Evolutionary conservation across 1,284 basidiomycete species (phyloP).

Genomic region (Mycosarcoma mackinlayi): DNA sequence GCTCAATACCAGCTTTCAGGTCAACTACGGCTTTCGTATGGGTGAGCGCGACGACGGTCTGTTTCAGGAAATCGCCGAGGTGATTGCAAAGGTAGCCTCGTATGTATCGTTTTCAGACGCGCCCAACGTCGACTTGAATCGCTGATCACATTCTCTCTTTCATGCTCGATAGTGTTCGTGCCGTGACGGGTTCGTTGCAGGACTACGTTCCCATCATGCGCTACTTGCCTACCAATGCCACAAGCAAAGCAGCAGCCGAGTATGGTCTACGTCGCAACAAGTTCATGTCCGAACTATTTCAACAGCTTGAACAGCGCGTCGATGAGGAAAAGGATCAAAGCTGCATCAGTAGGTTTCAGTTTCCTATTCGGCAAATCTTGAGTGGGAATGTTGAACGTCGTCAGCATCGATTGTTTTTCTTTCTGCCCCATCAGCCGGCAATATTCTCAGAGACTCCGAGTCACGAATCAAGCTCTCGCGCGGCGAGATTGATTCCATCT

Average conservation of each 20-base stretch:
- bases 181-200: not conserved
- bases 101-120: not conserved
- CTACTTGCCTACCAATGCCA: not conserved
- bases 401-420: not conserved
- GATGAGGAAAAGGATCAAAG: not conserved
- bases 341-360: slow-evolving; percentile 7
- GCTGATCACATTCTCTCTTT: not conserved
- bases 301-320: not conserved
- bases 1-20: slow-evolving; percentile 3
- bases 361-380: too few species aligned
- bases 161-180: not conserved
- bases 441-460: slow-evolving; percentile 4
- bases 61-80: slow-evolving; percentile 1
- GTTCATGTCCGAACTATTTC: slow-evolving; percentile 2
- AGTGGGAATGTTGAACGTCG: too few species aligned
- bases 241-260: not conserved
- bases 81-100: slow-evolving; percentile 3
- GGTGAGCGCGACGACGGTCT: slow-evolving; percentile 1
- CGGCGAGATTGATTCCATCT: slow-evolving; percentile 2
- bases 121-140: too few species aligned
- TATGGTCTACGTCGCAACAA: slow-evolving; percentile 3
- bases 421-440: not conserved
- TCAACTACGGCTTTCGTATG: slow-evolving; percentile 5
- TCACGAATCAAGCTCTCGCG: slow-evolving; percentile 1
- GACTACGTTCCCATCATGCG: slow-evolving; percentile 5